Evolutionary conservation across 176 grass and related monocot species (phyloP), one percentile per base, ranked within the genome.

Genomic region (Typha latifolia): DNA sequence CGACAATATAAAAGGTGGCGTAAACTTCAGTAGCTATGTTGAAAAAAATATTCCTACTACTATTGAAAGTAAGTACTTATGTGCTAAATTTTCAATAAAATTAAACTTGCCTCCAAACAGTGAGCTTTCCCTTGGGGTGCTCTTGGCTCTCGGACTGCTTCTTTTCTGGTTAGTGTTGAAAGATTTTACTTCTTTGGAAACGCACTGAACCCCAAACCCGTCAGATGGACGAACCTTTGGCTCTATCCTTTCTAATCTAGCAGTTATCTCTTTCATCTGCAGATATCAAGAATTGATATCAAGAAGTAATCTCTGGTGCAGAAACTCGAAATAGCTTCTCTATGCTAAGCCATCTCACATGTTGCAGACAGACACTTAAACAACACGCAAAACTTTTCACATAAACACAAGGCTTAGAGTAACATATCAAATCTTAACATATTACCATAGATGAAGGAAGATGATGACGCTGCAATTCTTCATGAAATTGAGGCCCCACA

Each of bases 251-350:
- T 96, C 89, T 53, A 74, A 66, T 16, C 72, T 74, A 5, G 49
- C 78, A 96, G 84, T 91, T 81, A 96, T 96, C 72, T 96, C 93
- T 78, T 91, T 96, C 67, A 96, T 77, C 93, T 96, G 84, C 77
- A 72, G 31, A 63, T 23, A 86, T 68, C 64, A 20, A 56, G 71
- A 74, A 71, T 62, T 50, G 77, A 74, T 69, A 80, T 31, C 68
- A 34, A 68, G 65, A 55, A 73, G 56, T 14, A 34, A 64, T 12
- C 37, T 72, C 16, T 22, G 3, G 26, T 27, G 3, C 48, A 29
- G 16, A 14, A 69, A 14, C 43, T 26, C 23, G 52, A 15, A 31
- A 8, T 16, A 50, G 12, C 22, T 24, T 69, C 12, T 51, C 47
- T 14, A 20, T 16, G 16, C 16, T 19, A 4, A 51, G 15, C 19